Percentiles rank a stretch among this genome's conserved stretches.
phyloP scores from a whole-genome alignment of 441 rosid species.

The Heliophila coronopifolia region DNA sequence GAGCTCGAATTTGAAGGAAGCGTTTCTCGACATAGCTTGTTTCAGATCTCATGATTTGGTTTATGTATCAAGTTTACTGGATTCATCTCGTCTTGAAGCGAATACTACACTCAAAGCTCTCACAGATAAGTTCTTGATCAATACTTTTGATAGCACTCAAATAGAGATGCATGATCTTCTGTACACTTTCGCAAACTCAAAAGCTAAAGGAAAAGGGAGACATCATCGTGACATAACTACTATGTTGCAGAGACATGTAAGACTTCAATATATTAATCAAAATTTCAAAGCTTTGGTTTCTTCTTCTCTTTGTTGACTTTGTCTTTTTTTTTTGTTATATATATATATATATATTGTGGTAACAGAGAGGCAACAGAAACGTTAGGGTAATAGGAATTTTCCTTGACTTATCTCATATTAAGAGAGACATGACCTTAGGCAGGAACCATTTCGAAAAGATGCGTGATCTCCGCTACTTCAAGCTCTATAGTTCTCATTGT shows the following conservation, averaged over 20 bases:
- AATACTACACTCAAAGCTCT: too few species aligned
- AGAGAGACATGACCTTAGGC: not conserved
- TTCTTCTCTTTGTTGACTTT: not conserved
- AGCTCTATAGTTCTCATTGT: slow-evolving; percentile 1
- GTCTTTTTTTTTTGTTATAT: too few species aligned
- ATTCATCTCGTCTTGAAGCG: too few species aligned
- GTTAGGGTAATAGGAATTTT: not conserved
- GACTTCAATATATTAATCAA: not conserved
- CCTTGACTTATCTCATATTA: not conserved
- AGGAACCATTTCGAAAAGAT: not conserved
- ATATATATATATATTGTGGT: too few species aligned
- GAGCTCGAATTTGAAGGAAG: not conserved
- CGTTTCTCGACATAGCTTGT: slow-evolving; percentile 14
- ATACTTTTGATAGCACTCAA: not conserved
- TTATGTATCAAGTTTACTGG: slow-evolving; percentile 9
- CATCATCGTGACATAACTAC: not conserved
- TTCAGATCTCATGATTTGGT: slow-evolving; percentile 4
- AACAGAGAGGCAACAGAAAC: not conserved
- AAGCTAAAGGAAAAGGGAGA: not conserved
- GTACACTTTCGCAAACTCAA: not conserved
- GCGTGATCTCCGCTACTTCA: slow-evolving; percentile 3
- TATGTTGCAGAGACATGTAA: not conserved
- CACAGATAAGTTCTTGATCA: too few species aligned
- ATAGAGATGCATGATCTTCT: slow-evolving; percentile 9
- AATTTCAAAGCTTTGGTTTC: not conserved